A percentile compares a stretch with the other conserved stretches of the same genome.
Conservation (phyloP, 257 asterid genomes). For the Jasminum sambac region DNA sequence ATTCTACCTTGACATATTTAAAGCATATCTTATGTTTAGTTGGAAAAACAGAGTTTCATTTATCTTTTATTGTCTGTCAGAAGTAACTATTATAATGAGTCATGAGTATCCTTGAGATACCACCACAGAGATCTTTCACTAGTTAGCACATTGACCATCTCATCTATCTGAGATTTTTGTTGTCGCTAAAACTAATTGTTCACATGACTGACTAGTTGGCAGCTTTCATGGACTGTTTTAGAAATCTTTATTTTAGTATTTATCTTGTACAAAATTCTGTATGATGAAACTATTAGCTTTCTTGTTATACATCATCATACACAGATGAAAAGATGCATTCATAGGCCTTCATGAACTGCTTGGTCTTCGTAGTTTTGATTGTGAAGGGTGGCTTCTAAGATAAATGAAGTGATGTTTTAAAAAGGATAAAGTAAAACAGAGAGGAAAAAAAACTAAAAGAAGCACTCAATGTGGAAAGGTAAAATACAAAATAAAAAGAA, state of each 20-base stretch:
- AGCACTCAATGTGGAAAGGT: background rate
- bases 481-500: background rate
- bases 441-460: constrained; percentile 2
- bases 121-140: background rate
- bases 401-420: constrained; percentile 1
- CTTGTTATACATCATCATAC: constrained; percentile 10
- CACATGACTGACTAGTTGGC: constrained; percentile 2
- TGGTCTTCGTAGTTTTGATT: background rate
- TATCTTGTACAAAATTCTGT: constrained; percentile 9
- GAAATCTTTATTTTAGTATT: constrained; percentile 1
- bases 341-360: constrained; percentile 12
- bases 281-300: constrained; percentile 5
- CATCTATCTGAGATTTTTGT: constrained; percentile 12
- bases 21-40: background rate
- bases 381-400: constrained; percentile 3
- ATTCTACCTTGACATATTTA: constrained; percentile 4
- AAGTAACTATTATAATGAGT: constrained; percentile 6
- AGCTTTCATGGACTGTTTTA: constrained; percentile 14
- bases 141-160: background rate
- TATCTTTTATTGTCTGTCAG: background rate
- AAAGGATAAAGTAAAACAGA: constrained; percentile 17
- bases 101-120: constrained; percentile 16
- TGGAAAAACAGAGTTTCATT: constrained; percentile 4
- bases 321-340: constrained; percentile 21
- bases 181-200: background rate